These are phyloP conservation scores for Leccinum incarnatum DNA, from an alignment of 768 basidiomycete genomes.

Conservation along the genomic window DNA sequence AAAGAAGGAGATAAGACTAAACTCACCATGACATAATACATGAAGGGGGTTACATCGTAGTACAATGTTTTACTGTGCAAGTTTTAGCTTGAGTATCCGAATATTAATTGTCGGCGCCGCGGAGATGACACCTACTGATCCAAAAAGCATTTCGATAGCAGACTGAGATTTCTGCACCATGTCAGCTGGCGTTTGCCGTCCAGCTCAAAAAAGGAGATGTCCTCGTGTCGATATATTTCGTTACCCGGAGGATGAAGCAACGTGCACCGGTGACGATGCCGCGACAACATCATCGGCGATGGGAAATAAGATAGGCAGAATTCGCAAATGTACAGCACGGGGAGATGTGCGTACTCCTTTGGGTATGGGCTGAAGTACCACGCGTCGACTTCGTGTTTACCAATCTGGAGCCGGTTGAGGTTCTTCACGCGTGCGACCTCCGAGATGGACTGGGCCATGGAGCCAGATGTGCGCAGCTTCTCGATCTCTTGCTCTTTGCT, in stretches of 20 bases:
- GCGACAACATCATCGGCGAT: slow-evolving; percentile 83
- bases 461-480: slow-evolving; percentile 94
- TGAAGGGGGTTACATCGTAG: slow-evolving; percentile 99
- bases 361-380: slow-evolving; percentile 99
- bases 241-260: slow-evolving; percentile 96
- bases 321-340: slow-evolving; percentile 96
- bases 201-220: slow-evolving; percentile 97
- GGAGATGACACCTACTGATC: slow-evolving; percentile 73
- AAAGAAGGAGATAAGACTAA: slow-evolving; percentile 4
- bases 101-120: slow-evolving; percentile 4
- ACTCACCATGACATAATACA: slow-evolving; percentile 98
- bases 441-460: slow-evolving; percentile 98
- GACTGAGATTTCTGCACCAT: slow-evolving; percentile 95
- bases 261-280: slow-evolving; percentile 89
- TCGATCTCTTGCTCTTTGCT: slow-evolving; percentile 99
- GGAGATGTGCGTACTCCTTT: slow-evolving; percentile 94
- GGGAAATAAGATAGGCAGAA: slow-evolving; percentile 95
- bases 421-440: slow-evolving; percentile 99
- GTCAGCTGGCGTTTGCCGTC: slow-evolving; percentile 95
- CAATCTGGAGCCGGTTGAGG: slow-evolving; percentile 93
- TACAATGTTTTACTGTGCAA: slow-evolving; percentile 87
- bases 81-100: slow-evolving; percentile 19
- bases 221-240: slow-evolving; percentile 97
- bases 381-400: slow-evolving; percentile 95
- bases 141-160: slow-evolving; percentile 96